These are phyloP conservation scores for Rhipidocladum racemiflorum DNA, from an alignment of 176 grass and related monocot genomes.

Conservation along the genomic window DNA sequence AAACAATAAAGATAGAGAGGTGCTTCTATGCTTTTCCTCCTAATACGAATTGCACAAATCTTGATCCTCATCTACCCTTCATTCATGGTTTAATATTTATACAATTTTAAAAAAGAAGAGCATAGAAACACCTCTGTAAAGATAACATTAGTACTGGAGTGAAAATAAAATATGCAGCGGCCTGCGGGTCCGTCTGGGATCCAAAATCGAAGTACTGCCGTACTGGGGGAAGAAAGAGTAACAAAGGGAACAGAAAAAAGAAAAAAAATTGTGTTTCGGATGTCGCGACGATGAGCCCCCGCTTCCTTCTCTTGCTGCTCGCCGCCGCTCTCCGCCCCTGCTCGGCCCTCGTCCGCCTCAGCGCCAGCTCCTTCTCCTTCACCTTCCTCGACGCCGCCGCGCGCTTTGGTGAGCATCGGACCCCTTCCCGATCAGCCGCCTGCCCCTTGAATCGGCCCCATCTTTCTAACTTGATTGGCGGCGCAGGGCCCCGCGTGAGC, in stretches of 20 bases:
- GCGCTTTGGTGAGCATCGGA: slow-evolving; percentile 50
- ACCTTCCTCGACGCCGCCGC: slow-evolving; percentile 77
- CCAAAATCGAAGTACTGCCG: background rate
- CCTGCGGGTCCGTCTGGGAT: too few relatives aligned
- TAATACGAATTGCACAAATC: too few relatives aligned
- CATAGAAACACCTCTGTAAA: too few relatives aligned
- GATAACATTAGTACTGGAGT: too few relatives aligned
- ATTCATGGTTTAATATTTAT: too few relatives aligned
- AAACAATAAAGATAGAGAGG: too few relatives aligned
- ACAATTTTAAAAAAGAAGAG: too few relatives aligned
- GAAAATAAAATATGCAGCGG: too few relatives aligned
- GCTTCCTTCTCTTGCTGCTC: slow-evolving; percentile 16
- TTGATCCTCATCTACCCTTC: too few relatives aligned
- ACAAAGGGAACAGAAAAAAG: background rate
- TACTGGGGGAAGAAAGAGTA: background rate
- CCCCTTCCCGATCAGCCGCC: background rate
- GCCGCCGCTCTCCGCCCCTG: slow-evolving; percentile 40
- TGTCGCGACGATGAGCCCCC: slow-evolving; percentile 28
- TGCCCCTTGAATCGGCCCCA: background rate
- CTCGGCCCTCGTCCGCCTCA: slow-evolving; percentile 56
- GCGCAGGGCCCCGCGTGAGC: slow-evolving; percentile 51
- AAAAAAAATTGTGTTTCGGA: background rate
- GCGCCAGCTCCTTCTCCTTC: slow-evolving; percentile 58
- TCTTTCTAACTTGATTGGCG: background rate
- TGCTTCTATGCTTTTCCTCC: too few relatives aligned